Evolutionary conservation across 2,329 filamentous ascomycete genomes (phyloP), one percentile per base, ranked within the genome.

Genomic region (Stemphylium vesicarium): DNA sequence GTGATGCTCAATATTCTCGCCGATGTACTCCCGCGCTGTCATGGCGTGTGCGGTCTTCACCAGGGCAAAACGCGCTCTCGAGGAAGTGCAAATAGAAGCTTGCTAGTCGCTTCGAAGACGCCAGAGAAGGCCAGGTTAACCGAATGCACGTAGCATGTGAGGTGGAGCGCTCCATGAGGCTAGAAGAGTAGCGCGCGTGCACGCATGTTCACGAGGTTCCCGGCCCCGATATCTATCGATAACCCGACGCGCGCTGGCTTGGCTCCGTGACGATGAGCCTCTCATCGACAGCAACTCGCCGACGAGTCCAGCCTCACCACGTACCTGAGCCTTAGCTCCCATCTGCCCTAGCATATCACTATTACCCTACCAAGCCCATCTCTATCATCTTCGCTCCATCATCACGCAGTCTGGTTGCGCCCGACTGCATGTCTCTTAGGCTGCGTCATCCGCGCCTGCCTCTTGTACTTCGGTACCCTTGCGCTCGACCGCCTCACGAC

Each of bases 381-480:
- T 40, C 16, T 33, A 37, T 50, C 45, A 6, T n/a, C 18, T 32
- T 49, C 31, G 7, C 12, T 43, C 33, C 32, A 16, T 24, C 51
- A 20, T 18, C 42, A 51, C 54, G 39, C 55, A 54, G 54, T 50
- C 50, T 45, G 22, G 43, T 36, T 29, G 44, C 46, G 35, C 50
- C 52, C 56, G 59, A 50, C 66, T 71, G 71, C 70, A 69, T 68
- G 60, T 58, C 58, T 53, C 53, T 43, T 56, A 57, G 64, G 32
- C 66, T 70, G 67, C 70, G 71, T 72, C 68, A 63, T 63, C 65
- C 59, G 66, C 58, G 64, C 63, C 59, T 66, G 62, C 65, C 64
- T 68, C 60, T 63, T 50, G 49, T 63, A 62, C 59, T 56, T 31
- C 54, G 58, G 44, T 49, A 53, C 38, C 46, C 59, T 57, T 50